A percentile compares a stretch with the other conserved stretches of the same genome.
Evolutionary conservation across 129 eudicot genomes (phyloP).

Genomic region (Flaveria robusta): DNA sequence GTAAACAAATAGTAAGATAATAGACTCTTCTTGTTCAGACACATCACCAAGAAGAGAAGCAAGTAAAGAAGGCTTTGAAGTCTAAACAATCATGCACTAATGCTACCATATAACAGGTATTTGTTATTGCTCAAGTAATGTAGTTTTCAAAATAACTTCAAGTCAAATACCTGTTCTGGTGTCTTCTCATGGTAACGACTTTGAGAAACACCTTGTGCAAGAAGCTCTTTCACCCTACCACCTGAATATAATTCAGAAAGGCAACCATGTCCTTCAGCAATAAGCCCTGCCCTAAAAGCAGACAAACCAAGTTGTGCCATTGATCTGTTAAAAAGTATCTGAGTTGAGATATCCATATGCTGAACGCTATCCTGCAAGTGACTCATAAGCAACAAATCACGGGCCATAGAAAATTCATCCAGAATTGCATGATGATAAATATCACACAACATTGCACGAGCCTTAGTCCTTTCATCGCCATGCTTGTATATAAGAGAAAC

Average conservation of each 20-base stretch:
- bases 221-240: conserved; percentile 96
- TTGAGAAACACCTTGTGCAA: conserved; percentile 94
- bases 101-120: not conserved
- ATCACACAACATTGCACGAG: conserved; percentile 98
- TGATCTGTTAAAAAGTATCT: conserved; percentile 81
- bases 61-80: not conserved
- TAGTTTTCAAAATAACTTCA: not conserved
- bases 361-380: conserved; percentile 90
- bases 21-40: not conserved
- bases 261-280: conserved; percentile 79
- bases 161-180: conserved; percentile 75
- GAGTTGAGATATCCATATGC: conserved; percentile 90
- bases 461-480: conserved; percentile 96
- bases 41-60: not conserved
- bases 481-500: conserved; percentile 82
- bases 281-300: conserved; percentile 86
- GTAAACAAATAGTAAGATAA: not conserved
- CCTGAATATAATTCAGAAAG: conserved; percentile 88
- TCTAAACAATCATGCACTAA: not conserved
- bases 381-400: conserved; percentile 91
- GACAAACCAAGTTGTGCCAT: conserved; percentile 97
- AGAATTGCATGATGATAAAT: conserved; percentile 84
- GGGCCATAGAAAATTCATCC: conserved; percentile 75
- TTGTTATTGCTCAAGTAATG: not conserved
- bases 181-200: conserved; percentile 91